Conservation (phyloP, 2,329 filamentous ascomycete genomes). For the Dryadomyces quercus-mongolicae region DNA sequence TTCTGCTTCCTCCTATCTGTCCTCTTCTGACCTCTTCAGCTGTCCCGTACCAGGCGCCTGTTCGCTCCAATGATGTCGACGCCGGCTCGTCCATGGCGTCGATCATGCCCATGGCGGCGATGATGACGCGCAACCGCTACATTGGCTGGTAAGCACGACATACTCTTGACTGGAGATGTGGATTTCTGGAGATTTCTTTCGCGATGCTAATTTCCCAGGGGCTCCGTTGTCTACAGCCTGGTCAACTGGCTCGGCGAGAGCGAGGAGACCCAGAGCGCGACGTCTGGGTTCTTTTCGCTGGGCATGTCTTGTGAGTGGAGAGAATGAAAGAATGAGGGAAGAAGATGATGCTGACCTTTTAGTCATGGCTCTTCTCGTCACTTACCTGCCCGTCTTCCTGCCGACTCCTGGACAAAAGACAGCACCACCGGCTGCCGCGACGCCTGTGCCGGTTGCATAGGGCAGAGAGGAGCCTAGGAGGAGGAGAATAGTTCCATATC, state of each 20-base stretch:
- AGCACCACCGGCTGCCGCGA: slow-evolving; percentile 16
- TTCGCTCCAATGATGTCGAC: slow-evolving; percentile 54
- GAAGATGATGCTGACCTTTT: background rate
- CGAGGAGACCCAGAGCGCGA: slow-evolving; percentile 49
- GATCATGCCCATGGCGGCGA: slow-evolving; percentile 89
- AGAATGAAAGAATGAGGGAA: background rate
- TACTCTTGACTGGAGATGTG: too few relatives aligned
- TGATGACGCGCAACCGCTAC: slow-evolving; percentile 85
- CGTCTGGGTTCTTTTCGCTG: slow-evolving; percentile 39
- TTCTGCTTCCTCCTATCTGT: too few relatives aligned
- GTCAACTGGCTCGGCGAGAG: slow-evolving; percentile 71
- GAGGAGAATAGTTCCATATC: background rate
- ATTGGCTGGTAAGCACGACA: slow-evolving; percentile 45
- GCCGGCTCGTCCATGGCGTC: slow-evolving; percentile 59
- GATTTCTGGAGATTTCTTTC: too few relatives aligned
- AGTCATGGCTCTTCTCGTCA: slow-evolving; percentile 24
- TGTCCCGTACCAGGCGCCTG: slow-evolving; percentile 75
- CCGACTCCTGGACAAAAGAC: slow-evolving; percentile 16
- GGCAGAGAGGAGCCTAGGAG: too few relatives aligned
- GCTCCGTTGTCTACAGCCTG: slow-evolving; percentile 59
- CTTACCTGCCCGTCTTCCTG: slow-evolving; percentile 24
- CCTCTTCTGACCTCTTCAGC: slow-evolving; percentile 38
- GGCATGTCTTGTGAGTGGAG: slow-evolving; percentile 21
- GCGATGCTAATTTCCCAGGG: slow-evolving; percentile 32
- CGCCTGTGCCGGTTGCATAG: slow-evolving; percentile 14